Conservation (phyloP, 306 rosid species). For the Clitoria ternatea region DNA sequence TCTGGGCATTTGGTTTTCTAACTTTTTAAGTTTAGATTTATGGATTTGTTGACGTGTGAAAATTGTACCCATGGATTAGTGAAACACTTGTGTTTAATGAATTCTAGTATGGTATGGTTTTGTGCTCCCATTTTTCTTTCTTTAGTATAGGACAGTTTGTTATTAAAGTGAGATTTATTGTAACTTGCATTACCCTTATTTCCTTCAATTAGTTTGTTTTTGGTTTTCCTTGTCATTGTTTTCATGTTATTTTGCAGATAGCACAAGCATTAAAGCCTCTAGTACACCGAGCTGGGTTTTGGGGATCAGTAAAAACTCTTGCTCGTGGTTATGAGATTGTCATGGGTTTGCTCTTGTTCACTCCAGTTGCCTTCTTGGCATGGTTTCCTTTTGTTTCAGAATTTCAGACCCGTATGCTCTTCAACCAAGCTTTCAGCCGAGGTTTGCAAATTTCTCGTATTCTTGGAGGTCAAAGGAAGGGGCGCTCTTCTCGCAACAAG, state of each 20-base stretch:
- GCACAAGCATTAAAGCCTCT: slow-evolving; percentile 84
- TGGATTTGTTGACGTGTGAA: not conserved
- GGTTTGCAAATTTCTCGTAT: slow-evolving; percentile 94
- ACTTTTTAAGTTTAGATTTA: not conserved
- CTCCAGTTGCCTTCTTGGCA: slow-evolving; percentile 90
- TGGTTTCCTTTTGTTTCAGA: slow-evolving; percentile 98
- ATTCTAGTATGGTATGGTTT: not conserved
- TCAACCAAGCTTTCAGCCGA: slow-evolving; percentile 94
- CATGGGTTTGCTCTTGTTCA: slow-evolving; percentile 86
- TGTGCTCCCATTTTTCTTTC: not conserved
- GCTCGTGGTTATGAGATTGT: slow-evolving; percentile 91
- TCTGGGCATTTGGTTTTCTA: no score
- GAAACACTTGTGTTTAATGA: not conserved
- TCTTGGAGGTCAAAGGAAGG: slow-evolving; percentile 94
- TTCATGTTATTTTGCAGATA: slow-evolving; percentile 45
- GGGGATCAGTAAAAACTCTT: slow-evolving; percentile 82
- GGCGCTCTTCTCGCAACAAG: slow-evolving; percentile 76
- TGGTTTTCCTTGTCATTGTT: not conserved
- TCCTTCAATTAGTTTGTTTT: not conserved
- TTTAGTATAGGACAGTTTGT: not conserved
- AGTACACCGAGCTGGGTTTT: slow-evolving; percentile 63
- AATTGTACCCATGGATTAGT: not conserved
- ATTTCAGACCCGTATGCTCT: slow-evolving; percentile 96
- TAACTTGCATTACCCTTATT: not conserved
- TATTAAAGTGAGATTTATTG: not conserved